Base-by-base conservation (phyloP, 192 early-diverging fungal species). In the Linnemannia zychae region DNA sequence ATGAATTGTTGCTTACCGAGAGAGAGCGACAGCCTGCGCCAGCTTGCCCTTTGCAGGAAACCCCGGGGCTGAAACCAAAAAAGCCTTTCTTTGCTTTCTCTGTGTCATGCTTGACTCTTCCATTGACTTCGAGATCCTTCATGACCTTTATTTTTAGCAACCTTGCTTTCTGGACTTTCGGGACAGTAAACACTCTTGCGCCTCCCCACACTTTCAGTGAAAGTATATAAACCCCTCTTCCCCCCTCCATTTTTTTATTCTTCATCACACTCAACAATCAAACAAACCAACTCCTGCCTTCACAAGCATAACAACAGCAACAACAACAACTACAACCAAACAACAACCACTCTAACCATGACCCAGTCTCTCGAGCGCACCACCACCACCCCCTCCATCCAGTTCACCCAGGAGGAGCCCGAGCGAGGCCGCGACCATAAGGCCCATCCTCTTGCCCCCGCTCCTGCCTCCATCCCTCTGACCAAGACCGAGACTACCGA, bases 361-460 rank as follows among this genome's bases (percentile, higher is more conserved):
- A 63, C 75, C 49, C 80, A 71, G 40, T 63, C 67, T 33, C 74
- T 74, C 50, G 67, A 67, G 34, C 63, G 57, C 68, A 52, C 50
- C 74, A 31, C 66, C 22, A 17, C 75, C n/a, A 72, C 65, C 33
- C 76, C 81, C 38, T 5, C 71, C 22, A 34, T 78, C 38, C 75
- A 76, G 65, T 72, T 82, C 49, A 34, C 36, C 47, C 66, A 67
- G 67, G 75, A 82, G 52, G 72, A 63, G 18, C 16, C 80, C 28
- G 57, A 70, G 36, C 81, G 74, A 12, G 60, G 57, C 48, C 71
- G 66, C 1, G 67, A 78, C 33, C 47, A 36, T 71, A 44, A 52
- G 7, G 49, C 68, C 17, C 76, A 71, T 7, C 68, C 57, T 3
- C 18, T 48, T 0, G 18, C 52, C 63, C 52, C 69, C 16, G 67